These are phyloP conservation scores for Castanopsis chinensis DNA, from an alignment of 306 rosid genomes.

Conservation along the genomic window DNA sequence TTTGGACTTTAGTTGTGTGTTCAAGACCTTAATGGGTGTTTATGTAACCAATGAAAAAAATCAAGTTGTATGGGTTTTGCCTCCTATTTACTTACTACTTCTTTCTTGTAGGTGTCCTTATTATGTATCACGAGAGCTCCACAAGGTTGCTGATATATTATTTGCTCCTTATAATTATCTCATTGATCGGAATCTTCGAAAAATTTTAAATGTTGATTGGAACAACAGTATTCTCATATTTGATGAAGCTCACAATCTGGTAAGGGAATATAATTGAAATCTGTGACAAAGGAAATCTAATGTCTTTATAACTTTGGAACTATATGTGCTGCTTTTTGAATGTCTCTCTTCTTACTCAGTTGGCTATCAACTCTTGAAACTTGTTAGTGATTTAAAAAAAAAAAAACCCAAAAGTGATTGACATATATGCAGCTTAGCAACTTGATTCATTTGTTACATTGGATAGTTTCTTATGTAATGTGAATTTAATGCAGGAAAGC, in stretches of 20 bases:
- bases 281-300: constrained; percentile 14
- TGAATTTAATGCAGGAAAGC: constrained; percentile 68
- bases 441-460: constrained; percentile 19
- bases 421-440: not conserved
- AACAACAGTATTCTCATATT: constrained; percentile 77
- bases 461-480: constrained; percentile 20
- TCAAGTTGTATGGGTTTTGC: constrained; percentile 25
- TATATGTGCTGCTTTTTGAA: constrained; percentile 9
- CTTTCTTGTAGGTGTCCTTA: constrained; percentile 79
- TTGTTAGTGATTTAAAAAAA: not conserved
- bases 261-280: constrained; percentile 30
- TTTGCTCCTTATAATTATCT: constrained; percentile 97
- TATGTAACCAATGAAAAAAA: not conserved
- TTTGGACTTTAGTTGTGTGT: not conserved
- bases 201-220: constrained; percentile 57
- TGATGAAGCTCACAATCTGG: constrained; percentile 99
- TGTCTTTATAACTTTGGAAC: constrained; percentile 7
- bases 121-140: constrained; percentile 81
- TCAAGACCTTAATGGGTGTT: not conserved
- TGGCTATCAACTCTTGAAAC: constrained; percentile 22
- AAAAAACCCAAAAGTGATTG: not conserved
- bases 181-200: constrained; percentile 68
- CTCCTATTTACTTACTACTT: constrained; percentile 20
- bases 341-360: constrained; percentile 10
- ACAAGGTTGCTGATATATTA: constrained; percentile 73